Evolutionary conservation across 129 eudicot genomes (phyloP), one percentile per base, ranked within the genome.

Genomic region (Scalesia atractyloides): DNA sequence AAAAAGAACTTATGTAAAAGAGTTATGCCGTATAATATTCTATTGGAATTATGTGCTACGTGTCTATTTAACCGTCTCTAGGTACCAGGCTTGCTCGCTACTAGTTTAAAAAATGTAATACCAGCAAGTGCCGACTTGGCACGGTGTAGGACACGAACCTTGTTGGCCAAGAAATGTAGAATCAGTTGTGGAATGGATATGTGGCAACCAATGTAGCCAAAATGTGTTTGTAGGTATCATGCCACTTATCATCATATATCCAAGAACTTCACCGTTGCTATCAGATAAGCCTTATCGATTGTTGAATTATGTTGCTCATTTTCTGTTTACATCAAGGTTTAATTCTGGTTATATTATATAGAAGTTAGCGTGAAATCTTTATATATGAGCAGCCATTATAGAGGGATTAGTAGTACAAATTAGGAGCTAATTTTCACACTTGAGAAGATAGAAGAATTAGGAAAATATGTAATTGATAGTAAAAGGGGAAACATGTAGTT

Each of bases 181-280:
- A 56, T 68, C 22, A 26, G 72, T 47, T 34, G 80, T 82, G 18
- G 84, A 80, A 74, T 69, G 86, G 39, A 82, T 68, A 52, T n/a
- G 44, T 37, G 90, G 90, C 63, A 82, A 72, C 94, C 90, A 85
- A 39, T 80, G 86, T 64, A 71, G 57, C 82, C 78, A 85, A 76
- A 74, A 85, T 44, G 81, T 66, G 54, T 77, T 75, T 58, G 94
- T 88, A 36, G 90, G 95, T 90, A 85, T 80, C 95, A 85, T 85
- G 26, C 2, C 4, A 2, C 37, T 36, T 36, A 82, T 63, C 95
- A 69, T 72, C 22, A 72, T 72, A 81, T 82, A 85, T 57, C 95
- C 34, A 70, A 33, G 44, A 88, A 77, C 22, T 82, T 69, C 15
- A 66, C 61, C 77, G 72, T 0, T 14, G 72, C 64, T 24, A 81